phyloP scores from a whole-genome alignment of 2,329 filamentous ascomycete genomes.

The Fusarium caatingaense region DNA sequence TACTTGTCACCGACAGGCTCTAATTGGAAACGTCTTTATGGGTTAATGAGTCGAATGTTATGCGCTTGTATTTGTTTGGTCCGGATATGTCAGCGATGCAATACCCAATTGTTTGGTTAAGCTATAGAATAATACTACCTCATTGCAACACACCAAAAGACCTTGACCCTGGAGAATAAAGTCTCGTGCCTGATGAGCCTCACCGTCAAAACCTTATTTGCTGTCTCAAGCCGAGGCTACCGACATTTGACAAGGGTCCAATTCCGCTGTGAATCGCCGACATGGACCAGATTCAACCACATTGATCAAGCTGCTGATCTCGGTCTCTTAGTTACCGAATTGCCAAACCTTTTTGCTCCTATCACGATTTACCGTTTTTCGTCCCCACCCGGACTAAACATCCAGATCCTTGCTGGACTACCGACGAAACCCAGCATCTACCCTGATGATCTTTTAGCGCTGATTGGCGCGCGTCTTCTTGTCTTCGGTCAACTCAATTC shows the following conservation, averaged over 20 bases:
- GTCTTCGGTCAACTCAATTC: not conserved
- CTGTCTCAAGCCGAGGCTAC: constrained; percentile 9
- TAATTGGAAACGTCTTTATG: not conserved
- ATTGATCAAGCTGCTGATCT: constrained; percentile 26
- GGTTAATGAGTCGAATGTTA: not conserved
- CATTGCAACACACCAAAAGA: not conserved
- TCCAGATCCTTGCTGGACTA: constrained; percentile 16
- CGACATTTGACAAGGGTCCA: not conserved
- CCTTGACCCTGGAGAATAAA: not conserved
- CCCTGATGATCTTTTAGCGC: not conserved
- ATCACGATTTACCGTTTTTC: constrained; percentile 12
- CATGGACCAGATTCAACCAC: not conserved
- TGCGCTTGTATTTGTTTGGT: not conserved
- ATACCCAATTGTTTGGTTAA: constrained; percentile 16
- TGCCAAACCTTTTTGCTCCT: constrained; percentile 20
- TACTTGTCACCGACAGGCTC: not conserved
- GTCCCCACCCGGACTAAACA: constrained; percentile 19
- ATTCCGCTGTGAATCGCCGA: not conserved
- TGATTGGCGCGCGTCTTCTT: constrained; percentile 33
- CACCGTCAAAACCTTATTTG: constrained; percentile 5
- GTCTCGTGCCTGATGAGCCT: constrained; percentile 16
- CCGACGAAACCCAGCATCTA: not conserved
- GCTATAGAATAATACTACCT: not conserved
- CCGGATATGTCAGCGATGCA: not conserved
- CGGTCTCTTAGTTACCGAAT: constrained; percentile 12